A percentile compares a stretch with the other conserved stretches of the same genome.
These are phyloP conservation scores for Agaricales sp. DNA, from an alignment of 1,284 basidiomycete species.

Conservation along the genomic window DNA sequence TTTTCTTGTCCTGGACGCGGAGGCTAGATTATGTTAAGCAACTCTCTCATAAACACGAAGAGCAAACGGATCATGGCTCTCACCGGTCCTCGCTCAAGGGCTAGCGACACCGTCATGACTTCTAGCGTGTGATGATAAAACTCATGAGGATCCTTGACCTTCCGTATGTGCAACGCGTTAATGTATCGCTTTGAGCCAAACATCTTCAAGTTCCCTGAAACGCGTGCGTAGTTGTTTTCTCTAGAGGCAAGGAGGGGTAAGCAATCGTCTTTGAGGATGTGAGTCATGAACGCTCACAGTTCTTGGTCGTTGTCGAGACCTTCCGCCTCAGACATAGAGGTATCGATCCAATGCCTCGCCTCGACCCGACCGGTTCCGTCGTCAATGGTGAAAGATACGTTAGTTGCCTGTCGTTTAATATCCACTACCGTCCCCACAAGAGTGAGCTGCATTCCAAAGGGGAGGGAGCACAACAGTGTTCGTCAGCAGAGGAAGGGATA, in stretches of 20 bases:
- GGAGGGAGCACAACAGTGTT: conserved; percentile 4
- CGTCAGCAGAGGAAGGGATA: neutral
- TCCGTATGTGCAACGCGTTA: conserved; percentile 66
- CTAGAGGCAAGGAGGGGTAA: conserved; percentile 39
- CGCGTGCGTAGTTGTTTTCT: conserved; percentile 72
- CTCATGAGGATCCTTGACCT: conserved; percentile 68
- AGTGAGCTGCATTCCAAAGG: conserved; percentile 47
- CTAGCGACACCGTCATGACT: conserved; percentile 34
- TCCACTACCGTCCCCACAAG: conserved; percentile 78
- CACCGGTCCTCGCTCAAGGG: conserved; percentile 37
- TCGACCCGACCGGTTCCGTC: conserved; percentile 89
- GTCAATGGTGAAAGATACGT: conserved; percentile 73
- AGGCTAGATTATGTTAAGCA: conserved; percentile 12
- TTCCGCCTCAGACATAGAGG: conserved; percentile 38
- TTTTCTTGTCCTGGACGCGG: conserved; percentile 16
- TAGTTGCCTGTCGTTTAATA: conserved; percentile 68
- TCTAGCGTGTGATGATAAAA: conserved; percentile 71
- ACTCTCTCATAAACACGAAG: no score
- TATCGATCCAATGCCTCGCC: conserved; percentile 83
- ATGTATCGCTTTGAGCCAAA: conserved; percentile 82
- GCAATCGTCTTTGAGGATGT: no score
- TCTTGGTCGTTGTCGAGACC: conserved; percentile 25
- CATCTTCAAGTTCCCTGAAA: conserved; percentile 83
- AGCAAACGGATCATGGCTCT: conserved; percentile 11
- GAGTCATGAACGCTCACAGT: conserved; percentile 1